phyloP scores from a whole-genome alignment of 1,284 basidiomycete genomes.

The Filobasidium uniguttulatum region DNA sequence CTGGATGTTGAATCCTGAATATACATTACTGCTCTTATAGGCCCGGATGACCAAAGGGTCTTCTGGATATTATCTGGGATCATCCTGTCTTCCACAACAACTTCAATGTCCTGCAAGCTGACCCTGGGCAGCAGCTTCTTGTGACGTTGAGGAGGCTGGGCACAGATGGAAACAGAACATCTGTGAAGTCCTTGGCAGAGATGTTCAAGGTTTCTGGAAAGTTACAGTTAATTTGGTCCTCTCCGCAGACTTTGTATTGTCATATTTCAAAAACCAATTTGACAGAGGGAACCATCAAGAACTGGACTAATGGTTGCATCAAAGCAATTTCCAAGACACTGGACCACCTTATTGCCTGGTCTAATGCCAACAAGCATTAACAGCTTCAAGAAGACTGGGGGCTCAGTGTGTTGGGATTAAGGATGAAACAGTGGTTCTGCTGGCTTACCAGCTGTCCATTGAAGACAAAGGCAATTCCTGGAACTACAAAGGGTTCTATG shows the following conservation, averaged over 20 bases:
- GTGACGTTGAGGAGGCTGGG: background rate
- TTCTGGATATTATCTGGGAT: background rate
- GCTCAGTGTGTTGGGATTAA: background rate
- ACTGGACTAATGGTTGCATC: background rate
- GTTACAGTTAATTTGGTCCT: background rate
- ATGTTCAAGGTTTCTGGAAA: background rate
- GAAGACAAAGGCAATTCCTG: background rate
- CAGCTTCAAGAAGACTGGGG: background rate
- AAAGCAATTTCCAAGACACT: background rate
- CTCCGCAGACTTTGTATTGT: too few species aligned
- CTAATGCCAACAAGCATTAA: background rate
- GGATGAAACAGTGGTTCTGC: background rate
- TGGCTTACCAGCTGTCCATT: background rate
- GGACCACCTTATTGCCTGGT: background rate
- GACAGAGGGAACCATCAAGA: background rate
- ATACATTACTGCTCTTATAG: too few species aligned
- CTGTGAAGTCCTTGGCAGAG: background rate
- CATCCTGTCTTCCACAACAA: background rate
- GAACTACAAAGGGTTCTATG: background rate
- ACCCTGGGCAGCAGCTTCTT: background rate
- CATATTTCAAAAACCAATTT: too few species aligned
- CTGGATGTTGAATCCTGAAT: too few species aligned
- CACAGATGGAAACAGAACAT: background rate
- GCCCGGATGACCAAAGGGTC: background rate
- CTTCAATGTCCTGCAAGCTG: background rate